phyloP scores from a whole-genome alignment of 352 stramenopile species.

The Globisporangium radiosum region DNA sequence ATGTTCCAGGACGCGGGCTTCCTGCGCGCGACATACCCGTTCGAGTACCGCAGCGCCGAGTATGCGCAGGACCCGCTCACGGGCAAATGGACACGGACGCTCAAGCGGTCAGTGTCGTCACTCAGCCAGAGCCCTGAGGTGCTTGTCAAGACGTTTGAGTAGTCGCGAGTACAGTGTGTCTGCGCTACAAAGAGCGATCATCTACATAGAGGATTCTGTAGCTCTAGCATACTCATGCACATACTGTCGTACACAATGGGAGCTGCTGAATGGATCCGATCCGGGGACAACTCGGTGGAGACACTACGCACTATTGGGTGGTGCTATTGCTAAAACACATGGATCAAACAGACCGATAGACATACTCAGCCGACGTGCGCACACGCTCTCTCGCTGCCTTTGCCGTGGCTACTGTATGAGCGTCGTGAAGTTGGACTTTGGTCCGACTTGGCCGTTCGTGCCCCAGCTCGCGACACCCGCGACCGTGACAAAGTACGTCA shows the following conservation, averaged over 20 bases:
- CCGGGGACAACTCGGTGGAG: too few relatives aligned
- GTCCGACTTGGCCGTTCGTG: slow-evolving; percentile 44
- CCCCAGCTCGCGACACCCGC: slow-evolving; percentile 58
- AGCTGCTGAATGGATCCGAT: too few relatives aligned
- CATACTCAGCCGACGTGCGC: too few relatives aligned
- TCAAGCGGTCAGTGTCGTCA: slow-evolving; percentile 17
- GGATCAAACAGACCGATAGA: too few relatives aligned
- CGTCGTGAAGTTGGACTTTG: slow-evolving; percentile 68
- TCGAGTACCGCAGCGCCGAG: slow-evolving; percentile 56
- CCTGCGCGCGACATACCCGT: slow-evolving; percentile 48
- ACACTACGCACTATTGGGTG: too few relatives aligned
- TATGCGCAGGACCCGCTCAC: slow-evolving; percentile 34
- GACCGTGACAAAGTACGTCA: slow-evolving; percentile 73
- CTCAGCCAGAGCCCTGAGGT: slow-evolving; percentile 2
- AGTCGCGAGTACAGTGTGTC: not conserved
- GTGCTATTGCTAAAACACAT: too few relatives aligned
- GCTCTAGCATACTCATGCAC: too few relatives aligned
- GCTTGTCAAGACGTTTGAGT: slow-evolving; percentile 8
- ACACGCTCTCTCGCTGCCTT: too few relatives aligned
- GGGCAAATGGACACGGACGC: slow-evolving; percentile 35
- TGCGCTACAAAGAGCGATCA: not conserved
- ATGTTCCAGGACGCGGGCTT: slow-evolving; percentile 64
- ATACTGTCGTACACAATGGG: too few relatives aligned
- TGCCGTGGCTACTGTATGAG: slow-evolving; percentile 7
- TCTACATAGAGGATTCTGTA: too few relatives aligned